Conservation (phyloP, 2,329 filamentous ascomycete species). For the Bisporella sp. region DNA sequence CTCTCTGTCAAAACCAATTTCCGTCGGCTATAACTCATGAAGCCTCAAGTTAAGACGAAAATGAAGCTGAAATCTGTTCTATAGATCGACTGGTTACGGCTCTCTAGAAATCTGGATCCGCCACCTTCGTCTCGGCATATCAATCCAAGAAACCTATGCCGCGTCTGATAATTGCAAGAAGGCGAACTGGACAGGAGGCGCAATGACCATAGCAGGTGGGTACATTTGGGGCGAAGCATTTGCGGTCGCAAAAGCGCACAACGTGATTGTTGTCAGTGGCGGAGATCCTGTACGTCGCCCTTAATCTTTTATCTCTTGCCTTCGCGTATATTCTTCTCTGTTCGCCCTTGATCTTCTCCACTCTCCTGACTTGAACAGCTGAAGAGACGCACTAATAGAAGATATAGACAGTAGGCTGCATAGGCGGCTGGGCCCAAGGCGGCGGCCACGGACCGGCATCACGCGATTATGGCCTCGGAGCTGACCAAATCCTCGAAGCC, state of each 20-base stretch:
- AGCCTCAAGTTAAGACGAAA: background rate
- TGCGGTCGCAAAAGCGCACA: conserved; percentile 22
- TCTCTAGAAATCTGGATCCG: conserved; percentile 39
- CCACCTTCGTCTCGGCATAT: conserved; percentile 30
- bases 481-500: conserved; percentile 37
- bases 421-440: conserved; percentile 31
- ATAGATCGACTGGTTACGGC: conserved; percentile 23
- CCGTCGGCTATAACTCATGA: no score
- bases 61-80: background rate
- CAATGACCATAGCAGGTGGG: conserved; percentile 29
- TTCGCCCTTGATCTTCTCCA: no score
- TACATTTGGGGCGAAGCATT: conserved; percentile 31
- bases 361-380: no score
- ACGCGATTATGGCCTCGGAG: conserved; percentile 34
- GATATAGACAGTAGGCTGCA: conserved; percentile 27
- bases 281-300: conserved; percentile 19
- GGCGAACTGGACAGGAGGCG: conserved; percentile 27
- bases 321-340: no score
- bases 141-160: conserved; percentile 16
- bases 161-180: conserved; percentile 17
- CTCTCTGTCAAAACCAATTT: no score
- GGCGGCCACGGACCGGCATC: conserved; percentile 35
- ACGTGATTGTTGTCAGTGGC: conserved; percentile 31
- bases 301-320: conserved; percentile 20
- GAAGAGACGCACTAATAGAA: background rate